A percentile compares a stretch with the other conserved stretches of the same genome.
Conservation (phyloP, 805 yeast genomes). For the Naumovozyma dairenensis region DNA sequence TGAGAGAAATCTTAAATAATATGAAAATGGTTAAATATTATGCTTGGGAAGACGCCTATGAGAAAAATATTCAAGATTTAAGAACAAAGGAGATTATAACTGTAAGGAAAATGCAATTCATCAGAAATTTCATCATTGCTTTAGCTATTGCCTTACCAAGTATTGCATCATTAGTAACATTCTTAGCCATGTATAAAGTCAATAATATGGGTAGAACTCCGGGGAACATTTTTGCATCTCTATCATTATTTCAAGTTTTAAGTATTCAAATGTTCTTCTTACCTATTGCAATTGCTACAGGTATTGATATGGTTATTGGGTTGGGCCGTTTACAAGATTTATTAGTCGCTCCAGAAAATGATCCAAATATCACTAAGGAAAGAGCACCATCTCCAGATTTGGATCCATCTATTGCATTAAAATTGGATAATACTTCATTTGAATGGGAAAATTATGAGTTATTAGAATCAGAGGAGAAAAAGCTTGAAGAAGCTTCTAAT, state of each 20-base stretch:
- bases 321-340: conserved; percentile 46
- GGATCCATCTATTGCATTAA: conserved; percentile 35
- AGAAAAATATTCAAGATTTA: conserved; percentile 40
- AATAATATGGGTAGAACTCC: conserved; percentile 36
- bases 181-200: conserved; percentile 38
- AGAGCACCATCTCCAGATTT: conserved; percentile 11
- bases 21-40: conserved; percentile 80
- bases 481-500: conserved; percentile 1
- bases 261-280: conserved; percentile 55
- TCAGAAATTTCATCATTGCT: conserved; percentile 56
- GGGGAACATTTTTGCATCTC: conserved; percentile 59
- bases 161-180: conserved; percentile 58
- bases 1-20: conserved; percentile 69
- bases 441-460: conserved; percentile 51
- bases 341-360: conserved; percentile 37
- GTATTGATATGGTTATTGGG: conserved; percentile 59
- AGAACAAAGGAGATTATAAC: conserved; percentile 54
- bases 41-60: conserved; percentile 85
- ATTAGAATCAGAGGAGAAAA: conserved; percentile 25
- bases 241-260: conserved; percentile 55
- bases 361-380: conserved; percentile 12
- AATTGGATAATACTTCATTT: conserved; percentile 45
- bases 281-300: conserved; percentile 61
- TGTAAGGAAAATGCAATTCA: conserved; percentile 53
- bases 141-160: conserved; percentile 58